Evolutionary conservation across 1,139 yeast species (phyloP).

Genomic region (Zhuliangozyma parablackwelliae): DNA sequence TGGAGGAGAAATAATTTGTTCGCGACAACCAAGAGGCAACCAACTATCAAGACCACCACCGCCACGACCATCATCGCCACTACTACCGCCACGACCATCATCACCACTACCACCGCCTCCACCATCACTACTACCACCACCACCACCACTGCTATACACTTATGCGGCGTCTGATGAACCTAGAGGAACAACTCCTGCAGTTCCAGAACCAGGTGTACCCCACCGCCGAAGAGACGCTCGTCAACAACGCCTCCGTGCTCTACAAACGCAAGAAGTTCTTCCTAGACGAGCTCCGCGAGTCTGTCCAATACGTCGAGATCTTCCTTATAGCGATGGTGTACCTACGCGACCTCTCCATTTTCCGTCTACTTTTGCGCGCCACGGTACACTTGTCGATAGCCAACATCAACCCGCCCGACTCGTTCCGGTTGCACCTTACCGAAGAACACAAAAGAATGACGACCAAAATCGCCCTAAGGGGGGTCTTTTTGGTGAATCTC

Average conservation of each 20-base stretch:
- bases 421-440: conserved; percentile 13
- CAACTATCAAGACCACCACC: too few species aligned
- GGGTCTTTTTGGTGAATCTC: conserved; percentile 21
- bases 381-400: conserved; percentile 27
- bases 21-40: too few species aligned
- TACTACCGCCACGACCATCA: too few species aligned
- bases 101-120: too few species aligned
- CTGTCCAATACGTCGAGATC: conserved; percentile 26
- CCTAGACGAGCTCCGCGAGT: conserved; percentile 29
- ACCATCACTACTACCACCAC: too few species aligned
- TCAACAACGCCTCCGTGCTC: conserved; percentile 31
- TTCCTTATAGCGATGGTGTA: conserved; percentile 29
- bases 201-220: conserved; percentile 32
- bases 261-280: conserved; percentile 39
- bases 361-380: conserved; percentile 23
- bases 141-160: too few species aligned
- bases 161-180: neutral
- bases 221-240: conserved; percentile 32
- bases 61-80: too few species aligned
- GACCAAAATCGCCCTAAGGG: conserved; percentile 24
- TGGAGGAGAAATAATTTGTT: too few species aligned
- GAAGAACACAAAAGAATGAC: conserved; percentile 27
- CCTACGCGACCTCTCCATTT: conserved; percentile 32
- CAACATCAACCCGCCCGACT: conserved; percentile 20
- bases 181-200: conserved; percentile 16